Conservation (phyloP, 257 asterid species). For the Lithospermum erythrorhizon region DNA sequence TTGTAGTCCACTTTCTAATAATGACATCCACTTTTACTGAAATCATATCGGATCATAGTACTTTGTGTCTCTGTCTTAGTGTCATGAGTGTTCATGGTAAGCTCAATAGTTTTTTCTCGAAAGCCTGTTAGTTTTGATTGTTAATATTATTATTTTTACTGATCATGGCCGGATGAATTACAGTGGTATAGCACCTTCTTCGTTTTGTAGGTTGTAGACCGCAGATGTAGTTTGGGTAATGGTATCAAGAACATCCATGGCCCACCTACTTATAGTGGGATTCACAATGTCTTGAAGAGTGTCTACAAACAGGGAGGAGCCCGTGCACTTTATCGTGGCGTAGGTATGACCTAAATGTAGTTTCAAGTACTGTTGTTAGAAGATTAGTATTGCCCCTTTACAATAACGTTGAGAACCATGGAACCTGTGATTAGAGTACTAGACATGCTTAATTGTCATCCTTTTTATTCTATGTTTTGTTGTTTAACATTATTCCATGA, state of each 20-base stretch:
- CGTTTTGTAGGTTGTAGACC: constrained; percentile 47
- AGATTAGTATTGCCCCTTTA: too few species aligned
- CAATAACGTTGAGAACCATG: too few species aligned
- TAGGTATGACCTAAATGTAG: constrained; percentile 35
- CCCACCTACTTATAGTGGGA: constrained; percentile 58
- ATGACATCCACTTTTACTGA: too few species aligned
- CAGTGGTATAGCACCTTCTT: not conserved
- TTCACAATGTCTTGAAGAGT: constrained; percentile 52
- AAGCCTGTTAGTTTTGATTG: not conserved
- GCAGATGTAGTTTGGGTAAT: constrained; percentile 28
- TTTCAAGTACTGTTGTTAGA: too few species aligned
- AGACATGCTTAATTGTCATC: too few species aligned
- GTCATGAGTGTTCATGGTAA: not conserved
- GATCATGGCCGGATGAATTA: not conserved
- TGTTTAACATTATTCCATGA: too few species aligned
- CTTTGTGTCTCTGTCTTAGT: too few species aligned
- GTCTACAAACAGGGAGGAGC: constrained; percentile 81
- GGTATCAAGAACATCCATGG: constrained; percentile 26
- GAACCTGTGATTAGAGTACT: too few species aligned
- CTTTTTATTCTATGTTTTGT: too few species aligned
- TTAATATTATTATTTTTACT: not conserved
- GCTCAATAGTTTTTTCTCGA: not conserved
- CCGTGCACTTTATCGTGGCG: constrained; percentile 83
- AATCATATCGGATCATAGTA: too few species aligned
- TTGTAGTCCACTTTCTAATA: too few species aligned